Base-by-base conservation (phyloP, 352 stramenopile genomes). In the Globisporangium radiosum region DNA sequence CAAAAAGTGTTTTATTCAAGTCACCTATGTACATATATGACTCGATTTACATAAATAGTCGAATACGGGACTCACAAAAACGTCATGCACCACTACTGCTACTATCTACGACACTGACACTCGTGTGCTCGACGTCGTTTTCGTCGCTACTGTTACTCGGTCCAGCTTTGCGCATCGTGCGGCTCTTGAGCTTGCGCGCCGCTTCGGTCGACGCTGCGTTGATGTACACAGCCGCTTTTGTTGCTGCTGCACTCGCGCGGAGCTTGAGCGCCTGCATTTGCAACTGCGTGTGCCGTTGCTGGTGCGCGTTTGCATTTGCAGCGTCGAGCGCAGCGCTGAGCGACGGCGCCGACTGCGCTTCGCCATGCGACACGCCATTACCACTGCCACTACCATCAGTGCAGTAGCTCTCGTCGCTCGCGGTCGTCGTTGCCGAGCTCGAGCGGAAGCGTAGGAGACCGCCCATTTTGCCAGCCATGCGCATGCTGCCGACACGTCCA, bases 131-230 rank as follows among this genome's bases (percentile, higher is more conserved):
- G 25, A 44, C 43, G 54, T 45, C 33, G 55, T 81, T 73, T 68
- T 77, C 69, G 43, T 13, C 4, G 65, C 25, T 33, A 3, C 25
- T 33, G 25, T 33, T 76, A 8, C 43, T n/a, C 15, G 52, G 56
- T 43, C 58, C 53, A 25, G 71, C 62, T n/a, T 53, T 47, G 0
- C 51, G 43, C 51, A 60, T 47, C 39, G 64, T 52, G 39, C 67
- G 66, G 7, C 70, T 68, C 54, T 75, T 83, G 51, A 89, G 57
- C 58, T 86, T 81, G 1, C 74, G 70, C 7, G 76, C 74, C 15
- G 78, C 78, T 49, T 85, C 76, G n/a, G 61, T 57, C 6, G 76
- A 86, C 39, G 75, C 77, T 7, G 67, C 72, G 56, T 76, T 85
- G 13, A 87, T 48, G 1, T 75, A 65, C 8, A 63, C 70, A 0